Evolutionary conservation across 768 basidiomycete genomes (phyloP).

Genomic region (Dendrothele bispora): DNA sequence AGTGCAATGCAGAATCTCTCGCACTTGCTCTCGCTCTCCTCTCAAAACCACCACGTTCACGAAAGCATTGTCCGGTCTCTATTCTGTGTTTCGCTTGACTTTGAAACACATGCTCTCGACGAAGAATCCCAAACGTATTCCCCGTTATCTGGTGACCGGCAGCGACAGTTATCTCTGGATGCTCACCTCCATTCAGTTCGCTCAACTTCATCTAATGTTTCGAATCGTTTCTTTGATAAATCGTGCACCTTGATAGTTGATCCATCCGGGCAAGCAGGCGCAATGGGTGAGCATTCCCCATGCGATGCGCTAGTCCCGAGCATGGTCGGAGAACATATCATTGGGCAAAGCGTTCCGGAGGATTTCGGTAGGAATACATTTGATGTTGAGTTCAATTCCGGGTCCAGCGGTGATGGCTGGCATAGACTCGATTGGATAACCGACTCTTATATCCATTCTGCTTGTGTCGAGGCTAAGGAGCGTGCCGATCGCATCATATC

Average conservation of each 20-base stretch:
- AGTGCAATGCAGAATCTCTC: conserved; percentile 59
- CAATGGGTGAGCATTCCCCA: conserved; percentile 88
- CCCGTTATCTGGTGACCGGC: conserved; percentile 15
- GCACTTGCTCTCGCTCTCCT: conserved; percentile 65
- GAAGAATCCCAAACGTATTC: conserved; percentile 24
- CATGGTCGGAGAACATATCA: conserved; percentile 79
- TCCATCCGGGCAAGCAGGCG: conserved; percentile 79
- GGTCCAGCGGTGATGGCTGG: conserved; percentile 36
- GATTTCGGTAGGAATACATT: conserved; percentile 50
- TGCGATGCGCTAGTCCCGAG: conserved; percentile 90
- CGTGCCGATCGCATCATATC: conserved; percentile 60
- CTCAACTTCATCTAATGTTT: conserved; percentile 55
- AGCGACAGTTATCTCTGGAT: conserved; percentile 48
- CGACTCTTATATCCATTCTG: conserved; percentile 55
- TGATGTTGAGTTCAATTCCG: conserved; percentile 9
- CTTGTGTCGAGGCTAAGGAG: conserved; percentile 57
- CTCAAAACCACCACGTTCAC: conserved; percentile 59
- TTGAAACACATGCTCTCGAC: conserved; percentile 56
- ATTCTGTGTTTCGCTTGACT: conserved; percentile 81
- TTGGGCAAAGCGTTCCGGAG: conserved; percentile 73
- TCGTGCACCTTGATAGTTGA: conserved; percentile 81
- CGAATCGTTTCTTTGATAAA: conserved; percentile 93
- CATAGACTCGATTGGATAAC: conserved; percentile 72
- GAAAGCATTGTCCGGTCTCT: conserved; percentile 70
- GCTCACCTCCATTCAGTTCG: conserved; percentile 77